Evolutionary conservation across 1,139 yeast species (phyloP), one percentile per base, ranked within the genome.

Genomic region (Candida neerlandica): DNA sequence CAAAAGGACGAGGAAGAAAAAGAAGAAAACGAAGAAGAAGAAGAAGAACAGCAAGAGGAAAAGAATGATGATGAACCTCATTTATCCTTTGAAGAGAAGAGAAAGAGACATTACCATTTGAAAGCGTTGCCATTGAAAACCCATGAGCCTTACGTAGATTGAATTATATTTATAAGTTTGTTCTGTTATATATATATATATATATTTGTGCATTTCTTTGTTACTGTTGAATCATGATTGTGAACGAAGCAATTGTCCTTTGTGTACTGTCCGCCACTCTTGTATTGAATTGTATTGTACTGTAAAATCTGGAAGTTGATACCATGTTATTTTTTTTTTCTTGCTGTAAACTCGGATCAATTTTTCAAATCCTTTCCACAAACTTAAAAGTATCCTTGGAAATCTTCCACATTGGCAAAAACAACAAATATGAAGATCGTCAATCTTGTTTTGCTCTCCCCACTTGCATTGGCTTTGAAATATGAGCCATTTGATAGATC

Each of bases 71-170:
- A 23, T 21, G 86, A 82, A 55, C 82, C 79, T 58, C 95, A 87
- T 62, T 75, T 68, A 54, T 67, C 76, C 50, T 90, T 90, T 60
- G 96, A 88, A 62, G 87, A 85, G 58, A 74, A 82, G 78, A 80
- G 96, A 58, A 88, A 86, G 62, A 71, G 80, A 47, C 96, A 89
- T 65, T 89, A 89, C 64, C 88, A 85, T 59, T 69, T 85, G 73
- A 87, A 85, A 62, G 94, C 78, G 1, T 60, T 78, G 44, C 82
- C 80, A 1, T 77, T 85, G 58, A 69, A 69, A 45, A 6, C 42
- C 12, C 42, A 39, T 26, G 16, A 21, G 2, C 12, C 40, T 19
- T 37, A 37, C 27, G 40, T 37, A 37, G 40, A 37, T 37, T 37
- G 27, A 37, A 11, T n/a, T 12, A 37, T 37, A 37, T 37, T 18